Evolutionary conservation across 140 eudicot genomes (phyloP).

Genomic region (Oenanthe javanica): DNA sequence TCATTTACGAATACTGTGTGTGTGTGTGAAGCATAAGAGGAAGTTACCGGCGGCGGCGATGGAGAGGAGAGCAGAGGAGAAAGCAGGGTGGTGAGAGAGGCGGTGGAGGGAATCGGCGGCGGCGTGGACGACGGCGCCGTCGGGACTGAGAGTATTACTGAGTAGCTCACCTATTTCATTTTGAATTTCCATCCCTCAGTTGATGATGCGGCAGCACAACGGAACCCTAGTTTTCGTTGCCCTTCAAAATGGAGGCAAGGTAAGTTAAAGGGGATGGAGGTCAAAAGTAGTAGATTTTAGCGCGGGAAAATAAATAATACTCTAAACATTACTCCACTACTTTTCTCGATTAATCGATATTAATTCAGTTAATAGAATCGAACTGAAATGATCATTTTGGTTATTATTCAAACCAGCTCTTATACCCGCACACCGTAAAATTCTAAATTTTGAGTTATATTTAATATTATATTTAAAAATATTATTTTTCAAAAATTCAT

Average conservation of each 20-base stretch:
- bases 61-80: constrained; percentile 48
- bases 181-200: constrained; percentile 19
- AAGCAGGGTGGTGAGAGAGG: constrained; percentile 34
- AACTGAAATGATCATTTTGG: no score
- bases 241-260: not conserved
- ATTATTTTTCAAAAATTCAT: no score
- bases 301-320: no score
- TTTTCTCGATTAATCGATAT: no score
- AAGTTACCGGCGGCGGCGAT: constrained; percentile 43
- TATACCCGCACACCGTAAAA: no score
- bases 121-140: constrained; percentile 35
- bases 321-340: no score
- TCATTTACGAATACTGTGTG: not conserved
- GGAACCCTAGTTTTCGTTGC: constrained; percentile 26
- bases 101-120: constrained; percentile 53
- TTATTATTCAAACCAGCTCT: no score
- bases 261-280: no score
- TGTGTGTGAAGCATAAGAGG: not conserved
- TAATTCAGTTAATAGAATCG: no score
- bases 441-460: no score
- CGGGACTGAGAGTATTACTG: constrained; percentile 47
- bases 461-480: no score
- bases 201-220: constrained; percentile 14
- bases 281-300: no score
- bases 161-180: constrained; percentile 37